phyloP scores from a whole-genome alignment of 1,284 basidiomycete genomes.

The Moniliophthora roreri region DNA sequence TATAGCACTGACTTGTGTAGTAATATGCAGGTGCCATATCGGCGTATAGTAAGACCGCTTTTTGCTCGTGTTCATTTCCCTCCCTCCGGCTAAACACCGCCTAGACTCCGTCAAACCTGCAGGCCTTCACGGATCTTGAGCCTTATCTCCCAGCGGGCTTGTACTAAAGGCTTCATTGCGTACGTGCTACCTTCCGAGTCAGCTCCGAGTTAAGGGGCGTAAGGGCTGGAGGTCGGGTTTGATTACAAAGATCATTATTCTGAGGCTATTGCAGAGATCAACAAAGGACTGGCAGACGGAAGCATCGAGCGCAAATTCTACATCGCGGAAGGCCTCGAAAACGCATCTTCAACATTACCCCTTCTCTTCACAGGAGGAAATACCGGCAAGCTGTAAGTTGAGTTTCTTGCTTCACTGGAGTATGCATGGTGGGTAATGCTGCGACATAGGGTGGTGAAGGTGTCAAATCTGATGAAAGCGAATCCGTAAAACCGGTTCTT shows the following conservation, averaged over 20 bases:
- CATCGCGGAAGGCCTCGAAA: conserved; percentile 68
- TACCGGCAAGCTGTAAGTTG: conserved; percentile 78
- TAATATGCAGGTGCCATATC: too few species aligned
- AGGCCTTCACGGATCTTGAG: conserved; percentile 57
- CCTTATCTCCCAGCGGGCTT: conserved; percentile 77
- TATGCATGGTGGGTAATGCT: conserved; percentile 6
- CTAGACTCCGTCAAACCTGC: conserved; percentile 54
- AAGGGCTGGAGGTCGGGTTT: too few species aligned
- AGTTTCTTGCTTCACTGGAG: conserved; percentile 5
- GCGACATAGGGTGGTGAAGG: conserved; percentile 44
- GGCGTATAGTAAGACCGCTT: background rate
- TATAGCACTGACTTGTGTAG: too few species aligned
- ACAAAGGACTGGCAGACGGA: conserved; percentile 60
- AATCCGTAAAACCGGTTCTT: background rate
- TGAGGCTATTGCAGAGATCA: conserved; percentile 54
- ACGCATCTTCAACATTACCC: conserved; percentile 66
- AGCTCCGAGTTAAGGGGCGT: conserved; percentile 40
- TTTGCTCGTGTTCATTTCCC: background rate
- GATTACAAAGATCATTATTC: conserved; percentile 64
- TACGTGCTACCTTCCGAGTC: conserved; percentile 30
- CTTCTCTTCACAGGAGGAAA: conserved; percentile 81
- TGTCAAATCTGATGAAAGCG: conserved; percentile 31
- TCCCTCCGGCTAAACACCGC: background rate
- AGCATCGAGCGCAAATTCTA: conserved; percentile 83
- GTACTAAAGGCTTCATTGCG: conserved; percentile 84